A percentile compares a stretch with the other conserved stretches of the same genome.
Evolutionary conservation across 805 yeast species (phyloP).

Genomic region (Lipomyces lipofer): DNA sequence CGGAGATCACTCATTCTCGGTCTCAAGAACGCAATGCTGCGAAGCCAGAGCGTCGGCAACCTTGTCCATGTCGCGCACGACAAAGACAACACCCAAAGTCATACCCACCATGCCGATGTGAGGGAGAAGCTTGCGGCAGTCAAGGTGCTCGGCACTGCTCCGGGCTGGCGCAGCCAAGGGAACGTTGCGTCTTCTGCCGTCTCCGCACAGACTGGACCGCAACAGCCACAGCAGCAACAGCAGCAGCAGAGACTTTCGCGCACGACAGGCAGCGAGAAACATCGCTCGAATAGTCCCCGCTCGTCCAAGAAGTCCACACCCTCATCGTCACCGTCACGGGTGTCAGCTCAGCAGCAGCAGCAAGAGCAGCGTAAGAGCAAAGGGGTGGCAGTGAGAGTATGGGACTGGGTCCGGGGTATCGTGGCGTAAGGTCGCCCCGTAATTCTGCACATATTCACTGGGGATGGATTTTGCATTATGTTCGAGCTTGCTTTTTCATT

Average conservation of each 20-base stretch:
- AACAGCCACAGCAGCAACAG: background rate
- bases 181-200: too few species aligned
- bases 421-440: too few species aligned
- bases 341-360: conserved; percentile 5
- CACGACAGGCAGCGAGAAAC: background rate
- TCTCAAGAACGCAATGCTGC: conserved; percentile 22
- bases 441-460: too few species aligned
- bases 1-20: conserved; percentile 14
- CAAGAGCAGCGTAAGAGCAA: background rate
- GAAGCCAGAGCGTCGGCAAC: conserved; percentile 20
- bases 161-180: conserved; percentile 6
- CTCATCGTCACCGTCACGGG: background rate
- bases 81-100: background rate
- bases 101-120: background rate
- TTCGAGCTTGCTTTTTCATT: too few species aligned
- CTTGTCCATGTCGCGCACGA: conserved; percentile 1
- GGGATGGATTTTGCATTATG: too few species aligned
- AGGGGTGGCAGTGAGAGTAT: conserved; percentile 31
- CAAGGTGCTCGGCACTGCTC: background rate
- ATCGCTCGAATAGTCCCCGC: conserved; percentile 3
- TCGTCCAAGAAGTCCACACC: background rate
- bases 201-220: too few species aligned
- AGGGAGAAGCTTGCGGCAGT: too few species aligned
- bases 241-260: conserved; percentile 6
- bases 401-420: conserved; percentile 34